Percentiles rank a stretch among this genome's conserved stretches.
Evolutionary conservation across 495 filamentous ascomycete genomes (phyloP).

Genomic region (Cairneyella variabilis): DNA sequence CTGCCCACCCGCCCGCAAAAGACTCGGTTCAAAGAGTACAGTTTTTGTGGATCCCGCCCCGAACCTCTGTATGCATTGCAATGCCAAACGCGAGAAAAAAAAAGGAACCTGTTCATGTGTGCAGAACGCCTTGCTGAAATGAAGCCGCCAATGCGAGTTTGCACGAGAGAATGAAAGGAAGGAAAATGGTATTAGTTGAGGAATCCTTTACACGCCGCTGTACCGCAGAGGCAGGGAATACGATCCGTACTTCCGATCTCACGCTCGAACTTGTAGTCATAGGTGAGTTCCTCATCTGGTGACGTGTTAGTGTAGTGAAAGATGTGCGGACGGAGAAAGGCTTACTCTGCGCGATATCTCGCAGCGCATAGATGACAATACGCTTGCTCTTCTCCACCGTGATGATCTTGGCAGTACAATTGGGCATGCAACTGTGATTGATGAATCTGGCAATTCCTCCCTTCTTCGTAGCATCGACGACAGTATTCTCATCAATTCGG

Average conservation of each 20-base stretch:
- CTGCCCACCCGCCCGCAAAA: too few relatives aligned
- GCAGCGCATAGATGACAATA: conserved; percentile 96
- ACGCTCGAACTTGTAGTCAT: conserved; percentile 99
- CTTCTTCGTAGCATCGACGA: conserved; percentile 97
- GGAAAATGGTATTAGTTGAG: conserved; percentile 65
- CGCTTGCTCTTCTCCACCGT: conserved; percentile 98
- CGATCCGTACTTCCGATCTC: conserved; percentile 92
- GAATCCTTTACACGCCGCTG: conserved; percentile 94
- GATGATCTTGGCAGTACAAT: conserved; percentile 99
- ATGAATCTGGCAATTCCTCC: conserved; percentile 98
- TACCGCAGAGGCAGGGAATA: conserved; percentile 95
- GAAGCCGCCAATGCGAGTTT: not conserved
- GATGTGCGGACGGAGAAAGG: conserved; percentile 18
- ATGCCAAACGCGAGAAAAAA: not conserved
- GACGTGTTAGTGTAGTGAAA: conserved; percentile 38
- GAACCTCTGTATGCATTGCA: conserved; percentile 21
- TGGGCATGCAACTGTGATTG: conserved; percentile 97
- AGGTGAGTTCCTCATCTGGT: conserved; percentile 96
- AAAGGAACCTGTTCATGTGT: not conserved
- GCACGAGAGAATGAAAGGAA: not conserved
- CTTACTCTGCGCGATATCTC: conserved; percentile 93
- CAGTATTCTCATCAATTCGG: conserved; percentile 94
- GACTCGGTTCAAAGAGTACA: conserved; percentile 30
- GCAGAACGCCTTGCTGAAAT: not conserved
- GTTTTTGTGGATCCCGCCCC: conserved; percentile 17